A percentile compares a stretch with the other conserved stretches of the same genome.
These are phyloP conservation scores for Boletus mariae DNA, from an alignment of 1,284 basidiomycete species.

Conservation along the genomic window DNA sequence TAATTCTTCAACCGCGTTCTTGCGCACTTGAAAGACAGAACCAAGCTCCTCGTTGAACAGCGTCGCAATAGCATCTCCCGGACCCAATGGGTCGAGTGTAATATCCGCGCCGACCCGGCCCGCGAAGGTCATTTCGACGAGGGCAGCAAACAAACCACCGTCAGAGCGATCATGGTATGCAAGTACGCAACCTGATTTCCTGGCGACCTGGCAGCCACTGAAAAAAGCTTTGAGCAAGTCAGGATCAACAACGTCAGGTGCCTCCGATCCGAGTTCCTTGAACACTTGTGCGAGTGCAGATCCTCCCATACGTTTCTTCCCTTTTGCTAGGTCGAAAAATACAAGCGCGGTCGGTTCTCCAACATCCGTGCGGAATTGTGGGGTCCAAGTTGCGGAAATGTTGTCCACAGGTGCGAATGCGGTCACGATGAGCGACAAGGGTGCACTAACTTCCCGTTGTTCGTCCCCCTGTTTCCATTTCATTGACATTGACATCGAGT, in stretches of 20 bases:
- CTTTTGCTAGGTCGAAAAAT: constrained; percentile 86
- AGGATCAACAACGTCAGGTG: constrained; percentile 87
- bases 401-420: constrained; percentile 90
- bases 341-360: constrained; percentile 72
- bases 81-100: constrained; percentile 57
- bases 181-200: constrained; percentile 66
- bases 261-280: constrained; percentile 84
- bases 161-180: constrained; percentile 99
- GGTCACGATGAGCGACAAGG: constrained; percentile 90
- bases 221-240: constrained; percentile 80
- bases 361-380: constrained; percentile 71
- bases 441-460: constrained; percentile 82
- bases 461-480: constrained; percentile 75
- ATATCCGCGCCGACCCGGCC: constrained; percentile 79
- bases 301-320: constrained; percentile 87
- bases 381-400: constrained; percentile 88
- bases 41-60: constrained; percentile 98
- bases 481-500: constrained; percentile 99
- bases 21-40: constrained; percentile 83
- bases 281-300: constrained; percentile 95
- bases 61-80: constrained; percentile 57
- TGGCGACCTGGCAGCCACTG: constrained; percentile 67
- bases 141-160: constrained; percentile 88
- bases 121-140: constrained; percentile 97
- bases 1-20: constrained; percentile 58